Conservation (phyloP, 2,329 filamentous ascomycete genomes). For the Colletotrichum graminicola region DNA sequence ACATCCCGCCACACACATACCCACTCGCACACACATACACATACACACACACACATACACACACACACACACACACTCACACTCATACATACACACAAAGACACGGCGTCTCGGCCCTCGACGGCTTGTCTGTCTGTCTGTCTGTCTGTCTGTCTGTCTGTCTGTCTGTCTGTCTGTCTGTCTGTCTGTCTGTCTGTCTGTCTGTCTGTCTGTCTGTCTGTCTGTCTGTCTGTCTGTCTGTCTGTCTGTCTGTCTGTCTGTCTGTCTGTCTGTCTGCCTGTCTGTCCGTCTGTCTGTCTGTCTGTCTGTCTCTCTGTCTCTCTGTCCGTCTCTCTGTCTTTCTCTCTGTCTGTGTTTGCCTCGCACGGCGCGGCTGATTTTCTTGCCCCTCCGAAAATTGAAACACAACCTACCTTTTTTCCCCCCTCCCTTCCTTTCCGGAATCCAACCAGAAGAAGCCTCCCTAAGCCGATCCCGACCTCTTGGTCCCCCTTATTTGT, state of each 20-base stretch:
- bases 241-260: background rate
- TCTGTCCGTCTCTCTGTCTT: too few relatives aligned
- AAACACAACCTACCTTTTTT: slow-evolving; percentile 12
- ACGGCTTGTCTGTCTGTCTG: background rate
- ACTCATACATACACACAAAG: background rate
- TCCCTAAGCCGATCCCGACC: background rate
- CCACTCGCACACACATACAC: too few relatives aligned
- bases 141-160: background rate
- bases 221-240: background rate
- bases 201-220: background rate
- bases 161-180: background rate
- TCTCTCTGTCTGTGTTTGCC: background rate
- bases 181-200: background rate
- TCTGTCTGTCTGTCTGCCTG: background rate
- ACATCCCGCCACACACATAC: too few relatives aligned
- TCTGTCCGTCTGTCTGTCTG: background rate
- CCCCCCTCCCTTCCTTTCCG: background rate
- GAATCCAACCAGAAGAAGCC: background rate
- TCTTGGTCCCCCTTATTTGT: background rate
- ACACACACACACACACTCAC: background rate
- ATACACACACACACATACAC: background rate
- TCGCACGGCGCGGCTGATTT: slow-evolving; percentile 8
- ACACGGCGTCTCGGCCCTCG: background rate
- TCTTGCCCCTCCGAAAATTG: slow-evolving; percentile 15
- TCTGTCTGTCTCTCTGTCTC: too few relatives aligned